Conservation (phyloP, 2,329 filamentous ascomycete genomes). For the Paramyrothecium roridum region DNA sequence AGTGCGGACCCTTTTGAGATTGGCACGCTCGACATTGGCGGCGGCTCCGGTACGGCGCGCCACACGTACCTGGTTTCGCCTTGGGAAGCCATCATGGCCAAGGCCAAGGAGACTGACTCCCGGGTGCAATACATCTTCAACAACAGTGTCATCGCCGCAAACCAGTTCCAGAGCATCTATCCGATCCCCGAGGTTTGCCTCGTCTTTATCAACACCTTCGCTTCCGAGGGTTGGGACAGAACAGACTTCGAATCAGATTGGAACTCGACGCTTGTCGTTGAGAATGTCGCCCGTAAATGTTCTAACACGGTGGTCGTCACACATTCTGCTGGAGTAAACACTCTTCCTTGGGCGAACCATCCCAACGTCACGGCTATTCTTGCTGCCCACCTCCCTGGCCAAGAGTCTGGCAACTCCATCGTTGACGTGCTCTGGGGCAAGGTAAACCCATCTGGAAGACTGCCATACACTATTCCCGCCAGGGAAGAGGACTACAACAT, state of each 20-base stretch:
- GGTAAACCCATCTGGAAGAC: slow-evolving; percentile 51
- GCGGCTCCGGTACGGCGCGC: slow-evolving; percentile 49
- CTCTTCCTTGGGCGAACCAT: slow-evolving; percentile 38
- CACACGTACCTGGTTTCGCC: slow-evolving; percentile 52
- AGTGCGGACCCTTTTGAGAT: not conserved
- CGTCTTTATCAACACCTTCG: slow-evolving; percentile 62
- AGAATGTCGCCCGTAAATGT: slow-evolving; percentile 10
- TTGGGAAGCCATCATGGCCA: slow-evolving; percentile 46
- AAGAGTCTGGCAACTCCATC: slow-evolving; percentile 74
- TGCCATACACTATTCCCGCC: slow-evolving; percentile 79
- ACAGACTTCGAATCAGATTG: not conserved
- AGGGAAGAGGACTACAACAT: slow-evolving; percentile 62
- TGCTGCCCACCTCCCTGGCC: slow-evolving; percentile 70
- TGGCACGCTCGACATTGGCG: slow-evolving; percentile 48
- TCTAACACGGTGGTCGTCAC: slow-evolving; percentile 7
- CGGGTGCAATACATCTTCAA: slow-evolving; percentile 34
- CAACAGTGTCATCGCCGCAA: slow-evolving; percentile 30
- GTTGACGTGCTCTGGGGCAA: slow-evolving; percentile 71
- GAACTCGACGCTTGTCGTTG: slow-evolving; percentile 4
- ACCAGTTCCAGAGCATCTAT: slow-evolving; percentile 36
- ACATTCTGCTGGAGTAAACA: slow-evolving; percentile 38
- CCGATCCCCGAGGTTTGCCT: slow-evolving; percentile 58
- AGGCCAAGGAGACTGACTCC: slow-evolving; percentile 33
- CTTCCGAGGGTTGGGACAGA: slow-evolving; percentile 19
- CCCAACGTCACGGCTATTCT: slow-evolving; percentile 69